Conservation (phyloP, 2,329 filamentous ascomycete species). For the Canariomyces notabilis region DNA sequence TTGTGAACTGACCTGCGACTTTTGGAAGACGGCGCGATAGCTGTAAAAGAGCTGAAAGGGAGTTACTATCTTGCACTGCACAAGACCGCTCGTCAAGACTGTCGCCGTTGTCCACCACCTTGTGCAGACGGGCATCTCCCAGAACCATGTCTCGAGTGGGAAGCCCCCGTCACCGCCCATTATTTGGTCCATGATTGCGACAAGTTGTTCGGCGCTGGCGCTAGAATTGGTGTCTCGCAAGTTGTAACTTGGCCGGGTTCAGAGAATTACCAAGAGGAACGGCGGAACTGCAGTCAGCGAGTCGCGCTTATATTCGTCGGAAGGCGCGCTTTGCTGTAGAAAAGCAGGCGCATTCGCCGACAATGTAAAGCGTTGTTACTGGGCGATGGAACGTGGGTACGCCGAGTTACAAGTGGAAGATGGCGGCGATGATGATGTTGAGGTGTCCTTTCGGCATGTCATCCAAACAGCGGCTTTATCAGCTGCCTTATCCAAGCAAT, state of each 20-base stretch:
- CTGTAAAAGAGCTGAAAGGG: slow-evolving; percentile 98
- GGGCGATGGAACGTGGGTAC: background rate
- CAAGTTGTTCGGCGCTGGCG: background rate
- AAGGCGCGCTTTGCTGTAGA: background rate
- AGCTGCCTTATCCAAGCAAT: background rate
- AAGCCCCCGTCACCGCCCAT: slow-evolving; percentile 58
- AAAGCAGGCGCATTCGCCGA: background rate
- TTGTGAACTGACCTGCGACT: slow-evolving; percentile 67
- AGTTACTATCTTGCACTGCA: slow-evolving; percentile 88
- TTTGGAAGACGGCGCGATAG: slow-evolving; percentile 83
- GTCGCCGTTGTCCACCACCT: slow-evolving; percentile 96
- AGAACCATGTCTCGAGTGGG: slow-evolving; percentile 96
- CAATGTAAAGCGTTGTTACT: background rate
- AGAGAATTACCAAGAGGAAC: too few species aligned
- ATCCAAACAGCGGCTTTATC: slow-evolving; percentile 3
- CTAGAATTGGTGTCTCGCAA: background rate
- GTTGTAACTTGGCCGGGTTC: too few species aligned
- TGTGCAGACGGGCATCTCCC: slow-evolving; percentile 95
- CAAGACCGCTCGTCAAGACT: slow-evolving; percentile 77
- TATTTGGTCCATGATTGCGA: slow-evolving; percentile 49
- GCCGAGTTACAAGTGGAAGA: background rate
- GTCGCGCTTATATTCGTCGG: slow-evolving; percentile 2
- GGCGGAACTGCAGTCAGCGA: slow-evolving; percentile 5
- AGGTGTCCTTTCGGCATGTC: slow-evolving; percentile 21
- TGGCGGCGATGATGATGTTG: slow-evolving; percentile 15